Conservation (phyloP, 2,329 filamentous ascomycete genomes). For the Diplodia corticola region DNA sequence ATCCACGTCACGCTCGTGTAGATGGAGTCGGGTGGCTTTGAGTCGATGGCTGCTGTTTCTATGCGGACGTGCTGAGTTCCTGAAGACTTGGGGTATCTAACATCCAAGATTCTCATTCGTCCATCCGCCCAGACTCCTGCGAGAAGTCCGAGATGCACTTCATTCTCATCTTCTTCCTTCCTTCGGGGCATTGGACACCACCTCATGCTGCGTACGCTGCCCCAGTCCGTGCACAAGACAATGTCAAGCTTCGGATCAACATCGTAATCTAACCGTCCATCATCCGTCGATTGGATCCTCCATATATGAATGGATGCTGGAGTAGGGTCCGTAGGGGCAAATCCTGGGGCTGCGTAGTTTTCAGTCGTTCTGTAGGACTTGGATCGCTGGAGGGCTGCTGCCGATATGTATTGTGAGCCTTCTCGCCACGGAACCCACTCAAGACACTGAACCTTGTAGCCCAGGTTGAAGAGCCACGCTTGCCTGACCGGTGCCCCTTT, state of each 20-base stretch:
- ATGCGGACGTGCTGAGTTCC: constrained; percentile 43
- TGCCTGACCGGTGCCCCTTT: constrained; percentile 34
- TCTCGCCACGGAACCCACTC: constrained; percentile 47
- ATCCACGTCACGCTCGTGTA: constrained; percentile 60
- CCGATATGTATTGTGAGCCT: constrained; percentile 56
- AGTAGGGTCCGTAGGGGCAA: constrained; percentile 31
- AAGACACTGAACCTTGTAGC: constrained; percentile 53
- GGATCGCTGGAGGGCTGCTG: constrained; percentile 39
- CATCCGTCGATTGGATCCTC: constrained; percentile 38
- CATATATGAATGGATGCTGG: constrained; percentile 60
- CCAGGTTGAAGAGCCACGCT: constrained; percentile 60
- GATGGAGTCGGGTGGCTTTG: constrained; percentile 52
- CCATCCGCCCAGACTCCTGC: constrained; percentile 62
- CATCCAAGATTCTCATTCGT: constrained; percentile 54
- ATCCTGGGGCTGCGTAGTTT: constrained; percentile 38
- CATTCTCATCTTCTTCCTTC: constrained; percentile 30
- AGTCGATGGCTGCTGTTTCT: constrained; percentile 51
- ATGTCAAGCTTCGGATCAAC: constrained; percentile 48
- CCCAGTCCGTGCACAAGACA: constrained; percentile 60
- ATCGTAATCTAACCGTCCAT: constrained; percentile 46
- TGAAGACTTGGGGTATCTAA: constrained; percentile 33
- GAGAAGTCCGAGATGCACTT: constrained; percentile 51
- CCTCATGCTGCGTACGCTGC: constrained; percentile 54
- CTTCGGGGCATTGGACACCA: constrained; percentile 56
- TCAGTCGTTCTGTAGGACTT: constrained; percentile 35